phyloP scores from a whole-genome alignment of 192 early-diverging fungal species.

The Linderina pennispora region DNA sequence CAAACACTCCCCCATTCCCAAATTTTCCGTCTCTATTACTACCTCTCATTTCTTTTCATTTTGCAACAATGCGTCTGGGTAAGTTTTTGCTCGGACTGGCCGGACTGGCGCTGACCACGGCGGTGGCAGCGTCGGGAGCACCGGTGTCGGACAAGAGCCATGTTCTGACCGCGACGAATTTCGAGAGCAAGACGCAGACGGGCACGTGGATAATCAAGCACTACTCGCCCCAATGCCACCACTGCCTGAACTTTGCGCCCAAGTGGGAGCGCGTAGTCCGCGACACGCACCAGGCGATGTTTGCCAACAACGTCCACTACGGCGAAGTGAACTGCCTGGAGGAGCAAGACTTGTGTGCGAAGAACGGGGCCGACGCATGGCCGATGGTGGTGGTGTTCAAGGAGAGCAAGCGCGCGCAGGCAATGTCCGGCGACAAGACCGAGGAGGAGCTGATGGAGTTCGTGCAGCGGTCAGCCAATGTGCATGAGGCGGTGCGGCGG shows the following conservation, averaged over 20 bases:
- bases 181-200: conserved; percentile 31
- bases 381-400: conserved; percentile 55
- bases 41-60: no score
- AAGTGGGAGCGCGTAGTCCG: conserved; percentile 63
- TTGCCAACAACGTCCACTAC: conserved; percentile 52
- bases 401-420: conserved; percentile 7
- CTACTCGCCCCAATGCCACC: conserved; percentile 77
- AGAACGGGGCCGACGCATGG: conserved; percentile 49
- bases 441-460: conserved; percentile 12
- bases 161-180: conserved; percentile 37
- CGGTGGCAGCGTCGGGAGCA: conserved; percentile 12
- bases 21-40: no score
- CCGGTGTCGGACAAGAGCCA: conserved; percentile 40
- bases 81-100: conserved; percentile 7
- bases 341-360: conserved; percentile 54
- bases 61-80: conserved; percentile 16
- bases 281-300: conserved; percentile 15
- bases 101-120: conserved; percentile 6
- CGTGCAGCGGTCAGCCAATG: conserved; percentile 5
- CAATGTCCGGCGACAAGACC: conserved; percentile 23
- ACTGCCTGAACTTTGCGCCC: conserved; percentile 77
- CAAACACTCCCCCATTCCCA: no score
- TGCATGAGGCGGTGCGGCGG: not conserved
- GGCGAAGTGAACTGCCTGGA: conserved; percentile 63
- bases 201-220: conserved; percentile 80